phyloP scores from a whole-genome alignment of 2,329 filamentous ascomycete genomes.

The Colletotrichum sublineola region DNA sequence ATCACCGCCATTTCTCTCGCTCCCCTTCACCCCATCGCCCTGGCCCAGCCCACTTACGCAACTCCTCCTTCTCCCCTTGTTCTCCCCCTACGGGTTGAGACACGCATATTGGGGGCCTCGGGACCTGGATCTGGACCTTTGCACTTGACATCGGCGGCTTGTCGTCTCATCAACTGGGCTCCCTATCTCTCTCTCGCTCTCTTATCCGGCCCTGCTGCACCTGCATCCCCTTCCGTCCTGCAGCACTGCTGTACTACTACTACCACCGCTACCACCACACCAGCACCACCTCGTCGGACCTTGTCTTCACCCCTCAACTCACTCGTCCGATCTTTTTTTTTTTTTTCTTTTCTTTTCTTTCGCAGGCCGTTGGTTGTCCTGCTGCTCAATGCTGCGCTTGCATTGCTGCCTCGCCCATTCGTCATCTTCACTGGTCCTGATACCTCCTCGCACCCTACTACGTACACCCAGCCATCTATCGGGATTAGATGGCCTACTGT shows the following conservation, averaged over 20 bases:
- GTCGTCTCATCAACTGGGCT: conserved; percentile 30
- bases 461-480: conserved; percentile 23
- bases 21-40: not conserved
- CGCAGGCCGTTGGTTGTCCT: not conserved
- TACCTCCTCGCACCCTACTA: conserved; percentile 8
- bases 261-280: too few species aligned
- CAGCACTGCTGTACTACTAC: not conserved
- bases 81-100: conserved; percentile 14
- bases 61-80: not conserved
- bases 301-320: not conserved
- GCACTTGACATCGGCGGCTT: conserved; percentile 35
- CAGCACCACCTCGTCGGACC: conserved; percentile 5
- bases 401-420: conserved; percentile 14
- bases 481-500: conserved; percentile 17
- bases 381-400: conserved; percentile 9
- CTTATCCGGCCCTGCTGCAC: conserved; percentile 27
- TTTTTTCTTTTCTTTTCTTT: too few species aligned
- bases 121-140: conserved; percentile 16
- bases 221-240: conserved; percentile 22
- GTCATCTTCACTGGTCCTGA: not conserved
- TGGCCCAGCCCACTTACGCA: not conserved
- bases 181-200: not conserved
- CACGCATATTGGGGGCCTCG: conserved; percentile 30
- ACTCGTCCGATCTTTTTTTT: conserved; percentile 30
- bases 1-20: conserved; percentile 32